phyloP scores from a whole-genome alignment of 768 basidiomycete genomes.

The Leucogyrophana mollusca region DNA sequence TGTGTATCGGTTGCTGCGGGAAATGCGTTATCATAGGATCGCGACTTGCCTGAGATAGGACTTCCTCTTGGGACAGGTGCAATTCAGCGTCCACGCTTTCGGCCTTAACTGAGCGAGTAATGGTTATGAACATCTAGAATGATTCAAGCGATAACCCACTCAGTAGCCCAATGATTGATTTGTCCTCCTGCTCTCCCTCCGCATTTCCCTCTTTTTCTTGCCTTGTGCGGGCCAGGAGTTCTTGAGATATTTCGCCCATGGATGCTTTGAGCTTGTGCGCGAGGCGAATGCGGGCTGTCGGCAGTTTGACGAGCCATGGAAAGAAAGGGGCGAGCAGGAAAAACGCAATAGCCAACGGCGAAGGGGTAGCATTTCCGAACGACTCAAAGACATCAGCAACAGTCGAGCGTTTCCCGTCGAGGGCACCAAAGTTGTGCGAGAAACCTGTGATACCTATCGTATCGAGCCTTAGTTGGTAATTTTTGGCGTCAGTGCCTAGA shows the following conservation, averaged over 20 bases:
- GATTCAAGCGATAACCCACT: slow-evolving; percentile 15
- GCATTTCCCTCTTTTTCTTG: slow-evolving; percentile 27
- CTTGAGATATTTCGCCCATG: slow-evolving; percentile 39
- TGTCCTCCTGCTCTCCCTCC: slow-evolving; percentile 19
- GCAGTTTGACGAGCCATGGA: slow-evolving; percentile 35
- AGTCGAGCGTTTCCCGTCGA: slow-evolving; percentile 44
- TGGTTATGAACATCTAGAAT: slow-evolving; percentile 8
- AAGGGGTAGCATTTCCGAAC: slow-evolving; percentile 21
- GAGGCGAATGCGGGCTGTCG: slow-evolving; percentile 33
- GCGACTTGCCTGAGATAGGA: slow-evolving; percentile 19
- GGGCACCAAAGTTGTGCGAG: slow-evolving; percentile 52
- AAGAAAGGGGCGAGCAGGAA: slow-evolving; percentile 37
- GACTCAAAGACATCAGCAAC: slow-evolving; percentile 42
- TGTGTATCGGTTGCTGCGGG: too few species aligned
- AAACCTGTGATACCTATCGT: slow-evolving; percentile 60
- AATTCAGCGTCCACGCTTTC: slow-evolving; percentile 23
- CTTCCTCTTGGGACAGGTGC: slow-evolving; percentile 23
- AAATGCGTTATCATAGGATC: too few species aligned
- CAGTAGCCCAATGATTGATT: slow-evolving; percentile 23
- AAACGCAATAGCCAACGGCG: slow-evolving; percentile 27
- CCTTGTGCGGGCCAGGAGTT: slow-evolving; percentile 35
- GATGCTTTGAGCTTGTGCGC: slow-evolving; percentile 30
- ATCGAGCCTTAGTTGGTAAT: slow-evolving; percentile 41
- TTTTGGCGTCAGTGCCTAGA: not conserved
- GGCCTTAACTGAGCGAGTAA: slow-evolving; percentile 31